These are phyloP conservation scores for Craterostigma plantagineum DNA, from an alignment of 257 asterid species.

Conservation along the genomic window DNA sequence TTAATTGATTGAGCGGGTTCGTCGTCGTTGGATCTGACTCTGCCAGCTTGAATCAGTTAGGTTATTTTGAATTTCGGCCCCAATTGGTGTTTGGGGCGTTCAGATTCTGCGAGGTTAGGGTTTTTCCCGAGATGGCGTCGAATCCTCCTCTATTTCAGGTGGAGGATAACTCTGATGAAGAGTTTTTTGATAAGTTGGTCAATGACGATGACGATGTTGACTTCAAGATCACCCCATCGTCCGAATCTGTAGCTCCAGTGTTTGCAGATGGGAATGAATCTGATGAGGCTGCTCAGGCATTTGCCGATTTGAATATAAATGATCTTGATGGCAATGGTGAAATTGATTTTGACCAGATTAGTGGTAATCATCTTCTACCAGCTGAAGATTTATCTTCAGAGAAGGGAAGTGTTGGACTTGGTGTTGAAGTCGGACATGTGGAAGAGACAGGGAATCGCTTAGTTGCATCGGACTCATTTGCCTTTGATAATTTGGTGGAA, in stretches of 20 bases:
- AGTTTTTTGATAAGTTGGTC: constrained; percentile 86
- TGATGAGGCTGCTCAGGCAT: constrained; percentile 50
- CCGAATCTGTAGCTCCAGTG: constrained; percentile 12
- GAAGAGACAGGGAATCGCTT: constrained; percentile 14
- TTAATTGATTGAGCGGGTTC: too few relatives aligned
- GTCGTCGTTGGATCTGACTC: too few relatives aligned
- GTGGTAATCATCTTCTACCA: constrained; percentile 6
- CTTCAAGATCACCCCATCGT: constrained; percentile 23
- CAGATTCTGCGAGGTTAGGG: constrained; percentile 12
- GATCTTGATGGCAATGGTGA: constrained; percentile 23
- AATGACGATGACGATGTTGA: constrained; percentile 50
- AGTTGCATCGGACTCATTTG: constrained; percentile 20
- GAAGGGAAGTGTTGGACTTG: too few relatives aligned
- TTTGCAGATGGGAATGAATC: constrained; percentile 36
- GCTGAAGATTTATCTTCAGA: too few relatives aligned
- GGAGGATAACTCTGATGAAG: constrained; percentile 98
- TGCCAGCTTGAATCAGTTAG: too few relatives aligned
- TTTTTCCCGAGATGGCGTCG: constrained; percentile 56
- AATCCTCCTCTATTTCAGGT: constrained; percentile 87
- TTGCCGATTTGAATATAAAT: constrained; percentile 43
- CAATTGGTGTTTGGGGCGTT: too few relatives aligned
- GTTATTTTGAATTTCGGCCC: too few relatives aligned
- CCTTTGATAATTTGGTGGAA: constrained; percentile 16
- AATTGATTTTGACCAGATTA: constrained; percentile 10
- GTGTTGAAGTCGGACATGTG: too few relatives aligned